phyloP scores from a whole-genome alignment of 192 early-diverging fungal genomes.

The Backusella australiensis region DNA sequence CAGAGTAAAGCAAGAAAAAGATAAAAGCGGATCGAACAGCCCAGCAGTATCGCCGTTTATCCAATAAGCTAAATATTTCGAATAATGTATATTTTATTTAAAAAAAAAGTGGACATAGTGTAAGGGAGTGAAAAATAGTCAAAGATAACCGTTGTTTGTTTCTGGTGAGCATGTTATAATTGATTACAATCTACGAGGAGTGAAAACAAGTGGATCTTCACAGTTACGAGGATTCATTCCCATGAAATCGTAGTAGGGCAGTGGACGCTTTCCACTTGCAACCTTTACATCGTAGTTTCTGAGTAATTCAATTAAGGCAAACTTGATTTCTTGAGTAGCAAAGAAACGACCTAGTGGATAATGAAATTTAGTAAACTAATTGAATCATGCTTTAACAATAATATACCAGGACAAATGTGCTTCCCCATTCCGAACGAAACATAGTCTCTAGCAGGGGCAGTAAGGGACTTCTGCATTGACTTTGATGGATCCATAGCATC shows the following conservation, averaged over 20 bases:
- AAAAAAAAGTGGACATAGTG: too few relatives aligned
- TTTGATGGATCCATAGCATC: constrained; percentile 14
- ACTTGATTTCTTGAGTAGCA: constrained; percentile 29
- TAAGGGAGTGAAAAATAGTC: too few relatives aligned
- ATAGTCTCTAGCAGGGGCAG: constrained; percentile 12
- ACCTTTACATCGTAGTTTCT: constrained; percentile 14
- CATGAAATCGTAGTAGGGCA: background rate
- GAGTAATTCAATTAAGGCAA: constrained; percentile 10
- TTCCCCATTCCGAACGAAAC: constrained; percentile 21
- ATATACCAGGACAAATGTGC: constrained; percentile 17
- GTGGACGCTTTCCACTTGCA: background rate
- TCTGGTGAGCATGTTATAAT: too few relatives aligned
- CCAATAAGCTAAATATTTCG: too few relatives aligned
- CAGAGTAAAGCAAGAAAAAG: background rate
- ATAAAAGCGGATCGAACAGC: background rate
- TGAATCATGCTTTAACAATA: too few relatives aligned
- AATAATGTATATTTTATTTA: too few relatives aligned
- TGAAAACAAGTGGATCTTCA: constrained; percentile 10
- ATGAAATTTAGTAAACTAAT: background rate
- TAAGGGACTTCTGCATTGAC: background rate
- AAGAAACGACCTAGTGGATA: constrained; percentile 15
- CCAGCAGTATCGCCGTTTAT: too few relatives aligned
- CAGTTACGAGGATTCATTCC: constrained; percentile 5
- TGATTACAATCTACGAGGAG: background rate
- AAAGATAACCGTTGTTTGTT: too few relatives aligned